These are phyloP conservation scores for Beauveria sp. DNA, from an alignment of 2,329 filamentous ascomycete genomes.

Conservation along the genomic window DNA sequence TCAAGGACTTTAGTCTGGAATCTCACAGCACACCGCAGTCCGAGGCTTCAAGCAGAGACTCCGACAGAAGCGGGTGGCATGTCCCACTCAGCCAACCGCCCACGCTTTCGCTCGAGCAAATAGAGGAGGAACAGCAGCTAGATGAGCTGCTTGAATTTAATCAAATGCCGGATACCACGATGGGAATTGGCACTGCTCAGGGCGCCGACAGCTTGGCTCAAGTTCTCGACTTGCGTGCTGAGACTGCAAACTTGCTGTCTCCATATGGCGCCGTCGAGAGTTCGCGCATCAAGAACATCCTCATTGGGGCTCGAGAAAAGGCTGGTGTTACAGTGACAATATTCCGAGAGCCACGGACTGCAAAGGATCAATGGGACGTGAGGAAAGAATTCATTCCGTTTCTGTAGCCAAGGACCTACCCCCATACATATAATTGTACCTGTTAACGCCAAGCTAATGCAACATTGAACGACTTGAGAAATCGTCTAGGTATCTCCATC, in stretches of 20 bases:
- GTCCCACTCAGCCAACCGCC: constrained; percentile 2
- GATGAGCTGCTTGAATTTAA: background rate
- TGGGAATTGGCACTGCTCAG: background rate
- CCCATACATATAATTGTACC: no score
- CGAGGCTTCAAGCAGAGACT: background rate
- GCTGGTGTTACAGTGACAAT: constrained; percentile 22
- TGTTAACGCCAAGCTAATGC: background rate
- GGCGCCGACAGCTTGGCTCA: background rate
- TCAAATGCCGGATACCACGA: background rate
- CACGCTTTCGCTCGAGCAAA: background rate
- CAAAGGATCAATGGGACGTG: constrained; percentile 22
- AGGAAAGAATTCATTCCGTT: constrained; percentile 20
- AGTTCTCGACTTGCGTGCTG: constrained; percentile 7
- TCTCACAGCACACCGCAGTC: background rate
- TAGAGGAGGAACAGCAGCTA: background rate
- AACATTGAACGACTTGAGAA: background rate
- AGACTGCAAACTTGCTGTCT: constrained; percentile 14
- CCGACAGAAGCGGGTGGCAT: background rate
- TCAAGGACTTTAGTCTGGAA: background rate
- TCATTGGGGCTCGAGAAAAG: constrained; percentile 20
- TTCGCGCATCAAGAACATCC: constrained; percentile 23
- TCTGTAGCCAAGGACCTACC: background rate
- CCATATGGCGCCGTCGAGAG: constrained; percentile 23
- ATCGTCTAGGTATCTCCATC: background rate
- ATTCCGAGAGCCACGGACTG: constrained; percentile 20